phyloP scores from a whole-genome alignment of 768 basidiomycete genomes.

The Suillus ampliporus region DNA sequence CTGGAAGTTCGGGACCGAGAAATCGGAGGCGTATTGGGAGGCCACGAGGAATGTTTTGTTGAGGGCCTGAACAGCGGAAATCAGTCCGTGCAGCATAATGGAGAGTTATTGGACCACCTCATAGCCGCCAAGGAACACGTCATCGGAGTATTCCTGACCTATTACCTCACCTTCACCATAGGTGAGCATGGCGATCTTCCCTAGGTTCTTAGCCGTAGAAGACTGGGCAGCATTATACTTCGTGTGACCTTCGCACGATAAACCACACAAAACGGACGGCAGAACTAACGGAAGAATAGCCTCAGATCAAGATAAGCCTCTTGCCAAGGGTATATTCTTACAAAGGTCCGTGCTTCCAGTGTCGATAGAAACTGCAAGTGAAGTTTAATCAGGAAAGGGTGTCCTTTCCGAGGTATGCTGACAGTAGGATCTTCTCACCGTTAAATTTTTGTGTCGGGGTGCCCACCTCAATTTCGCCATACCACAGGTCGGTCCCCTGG shows the following conservation, averaged over 20 bases:
- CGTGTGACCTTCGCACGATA: constrained; percentile 37
- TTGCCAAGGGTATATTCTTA: background rate
- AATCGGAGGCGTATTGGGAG: constrained; percentile 40
- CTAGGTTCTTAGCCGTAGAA: constrained; percentile 36
- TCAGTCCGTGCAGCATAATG: background rate
- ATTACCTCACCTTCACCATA: constrained; percentile 46
- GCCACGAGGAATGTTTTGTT: constrained; percentile 53
- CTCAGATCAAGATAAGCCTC: constrained; percentile 29
- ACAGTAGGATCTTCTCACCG: constrained; percentile 29
- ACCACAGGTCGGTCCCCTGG: constrained; percentile 29
- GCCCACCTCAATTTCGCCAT: constrained; percentile 40
- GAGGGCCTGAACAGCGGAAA: constrained; percentile 30
- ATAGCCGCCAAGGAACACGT: constrained; percentile 46
- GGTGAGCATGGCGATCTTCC: constrained; percentile 33
- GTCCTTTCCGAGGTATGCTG: constrained; percentile 8
- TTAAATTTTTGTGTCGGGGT: constrained; percentile 47
- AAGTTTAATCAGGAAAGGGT: background rate
- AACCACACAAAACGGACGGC: constrained; percentile 34
- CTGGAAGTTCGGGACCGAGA: constrained; percentile 30
- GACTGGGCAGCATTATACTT: constrained; percentile 36
- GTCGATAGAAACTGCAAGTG: constrained; percentile 46
- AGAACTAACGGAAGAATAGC: constrained; percentile 39
- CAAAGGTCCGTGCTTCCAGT: constrained; percentile 32
- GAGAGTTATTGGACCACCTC: constrained; percentile 28
- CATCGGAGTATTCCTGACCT: constrained; percentile 49